Evolutionary conservation across 2,329 filamentous ascomycete genomes (phyloP).

Genomic region (Zymoseptoria ardabiliae): DNA sequence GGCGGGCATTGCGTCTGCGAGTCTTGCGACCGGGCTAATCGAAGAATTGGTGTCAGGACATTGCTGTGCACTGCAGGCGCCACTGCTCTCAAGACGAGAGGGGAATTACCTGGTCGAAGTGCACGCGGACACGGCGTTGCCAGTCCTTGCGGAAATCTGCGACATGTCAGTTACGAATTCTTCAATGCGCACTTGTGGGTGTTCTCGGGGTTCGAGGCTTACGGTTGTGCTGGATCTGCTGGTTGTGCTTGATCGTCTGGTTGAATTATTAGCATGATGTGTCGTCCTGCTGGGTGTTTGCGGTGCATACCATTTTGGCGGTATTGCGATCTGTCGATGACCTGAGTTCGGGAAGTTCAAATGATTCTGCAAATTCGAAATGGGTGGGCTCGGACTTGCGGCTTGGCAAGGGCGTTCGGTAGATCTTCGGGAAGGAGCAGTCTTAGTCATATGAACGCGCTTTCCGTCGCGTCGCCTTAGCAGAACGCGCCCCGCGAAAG

Average conservation of each 20-base stretch:
- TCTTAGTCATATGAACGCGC: too few species aligned
- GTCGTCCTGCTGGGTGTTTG: not conserved
- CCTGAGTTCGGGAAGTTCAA: conserved; percentile 6
- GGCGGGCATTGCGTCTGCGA: conserved; percentile 81
- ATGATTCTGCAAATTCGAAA: not conserved
- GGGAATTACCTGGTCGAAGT: conserved; percentile 96
- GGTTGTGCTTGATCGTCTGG: conserved; percentile 93
- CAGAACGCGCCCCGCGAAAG: not conserved
- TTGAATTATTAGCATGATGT: not conserved
- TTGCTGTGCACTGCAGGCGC: conserved; percentile 39
- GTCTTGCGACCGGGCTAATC: conserved; percentile 89
- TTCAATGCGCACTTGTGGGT: not conserved
- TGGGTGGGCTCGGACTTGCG: not conserved
- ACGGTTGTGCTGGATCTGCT: conserved; percentile 91
- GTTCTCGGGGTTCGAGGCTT: conserved; percentile 11
- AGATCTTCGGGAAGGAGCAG: not conserved
- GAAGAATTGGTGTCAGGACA: conserved; percentile 29
- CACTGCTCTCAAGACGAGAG: conserved; percentile 46
- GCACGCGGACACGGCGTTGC: conserved; percentile 96
- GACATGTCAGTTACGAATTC: conserved; percentile 9
- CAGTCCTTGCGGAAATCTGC: conserved; percentile 99
- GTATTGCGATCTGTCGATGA: conserved; percentile 14
- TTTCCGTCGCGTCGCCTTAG: conserved; percentile 6
- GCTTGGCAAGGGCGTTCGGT: not conserved
- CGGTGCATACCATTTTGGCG: conserved; percentile 14